Evolutionary conservation across 2,329 filamentous ascomycete genomes (phyloP), one percentile per base, ranked within the genome.

Genomic region (Phoma sp.): DNA sequence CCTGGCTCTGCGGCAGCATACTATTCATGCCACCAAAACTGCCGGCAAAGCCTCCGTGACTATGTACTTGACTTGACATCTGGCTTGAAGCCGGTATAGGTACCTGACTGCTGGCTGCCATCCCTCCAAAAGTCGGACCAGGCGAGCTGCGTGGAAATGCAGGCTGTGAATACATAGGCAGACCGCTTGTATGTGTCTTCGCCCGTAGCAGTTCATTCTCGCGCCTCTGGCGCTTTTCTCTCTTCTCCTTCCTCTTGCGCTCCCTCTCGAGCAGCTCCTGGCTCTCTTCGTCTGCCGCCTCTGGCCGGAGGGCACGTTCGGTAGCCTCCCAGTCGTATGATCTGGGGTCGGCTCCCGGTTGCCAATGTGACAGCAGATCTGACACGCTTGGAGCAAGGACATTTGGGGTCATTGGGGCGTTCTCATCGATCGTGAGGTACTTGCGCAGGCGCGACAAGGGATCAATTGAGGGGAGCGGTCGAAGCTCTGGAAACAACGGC

Each of bases 341-440:
- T 3, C 46, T 57, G 1, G 76, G 76, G 45, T 79, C 72, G 4
- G 60, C 53, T 23, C 74, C 76, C 2, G 66, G 35, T 7, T 66
- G 57, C 79, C 78, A 81, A 50, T 80, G 78, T 29, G 68, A 61
- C 5, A 80, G 68, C 13, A 79, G 57, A 36, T 71, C 69, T 22
- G 59, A 64, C 4, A 79, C 63, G 13, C 62, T 68, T 11, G 69
- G 66, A 0, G 73, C 65, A 0, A 78, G 59, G 1, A 62, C 36
- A 53, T 60, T 42, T 4, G 37, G 41, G 10, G 30, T 42, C 36
- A 11, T n/a, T 1, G 18, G 3, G 2, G 36, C 22, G 4, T 61
- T 59, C 36, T 71, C 71, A 6, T 58, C 60, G 41, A 78, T 72
- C 1, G 60, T 61, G 2, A 77, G 71, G 60, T 77, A 73, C 41